Conservation (phyloP, 352 stramenopile species). For the Pythium chondricola region DNA sequence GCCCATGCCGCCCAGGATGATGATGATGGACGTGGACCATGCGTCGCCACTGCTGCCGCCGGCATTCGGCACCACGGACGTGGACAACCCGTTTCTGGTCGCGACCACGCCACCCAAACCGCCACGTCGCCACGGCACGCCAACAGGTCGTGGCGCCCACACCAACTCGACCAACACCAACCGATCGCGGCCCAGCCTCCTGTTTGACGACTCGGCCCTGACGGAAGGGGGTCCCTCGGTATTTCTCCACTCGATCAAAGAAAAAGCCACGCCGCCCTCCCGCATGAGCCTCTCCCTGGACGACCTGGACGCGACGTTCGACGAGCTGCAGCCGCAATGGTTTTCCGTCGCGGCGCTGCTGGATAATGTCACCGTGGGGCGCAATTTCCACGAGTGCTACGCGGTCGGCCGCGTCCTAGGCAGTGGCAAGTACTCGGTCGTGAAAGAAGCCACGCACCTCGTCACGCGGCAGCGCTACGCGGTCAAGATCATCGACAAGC, state of each 20-base stretch:
- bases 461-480: slow-evolving; percentile 32
- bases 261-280: slow-evolving; percentile 50
- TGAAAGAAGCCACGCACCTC: slow-evolving; percentile 52
- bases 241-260: slow-evolving; percentile 64
- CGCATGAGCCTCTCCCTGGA: slow-evolving; percentile 56
- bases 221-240: slow-evolving; percentile 29
- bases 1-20: slow-evolving; percentile 5
- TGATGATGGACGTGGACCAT: slow-evolving; percentile 14
- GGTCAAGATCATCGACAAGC: slow-evolving; percentile 83
- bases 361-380: slow-evolving; percentile 50
- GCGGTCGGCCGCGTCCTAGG: slow-evolving; percentile 45
- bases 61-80: background rate
- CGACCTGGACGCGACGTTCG: slow-evolving; percentile 39
- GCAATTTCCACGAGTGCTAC: slow-evolving; percentile 58
- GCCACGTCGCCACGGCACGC: background rate
- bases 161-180: slow-evolving; percentile 12
- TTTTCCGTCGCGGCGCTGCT: slow-evolving; percentile 66
- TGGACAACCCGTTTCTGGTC: slow-evolving; percentile 36
- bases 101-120: background rate
- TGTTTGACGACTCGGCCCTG: slow-evolving; percentile 57
- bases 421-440: slow-evolving; percentile 74
- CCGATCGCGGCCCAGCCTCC: slow-evolving; percentile 35
- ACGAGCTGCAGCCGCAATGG: slow-evolving; percentile 36
- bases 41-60: background rate
- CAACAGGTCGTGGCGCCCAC: background rate